Evolutionary conservation across 345 rosid species (phyloP), one percentile per base, ranked within the genome.

Genomic region (Excoecaria cochinchinensis): DNA sequence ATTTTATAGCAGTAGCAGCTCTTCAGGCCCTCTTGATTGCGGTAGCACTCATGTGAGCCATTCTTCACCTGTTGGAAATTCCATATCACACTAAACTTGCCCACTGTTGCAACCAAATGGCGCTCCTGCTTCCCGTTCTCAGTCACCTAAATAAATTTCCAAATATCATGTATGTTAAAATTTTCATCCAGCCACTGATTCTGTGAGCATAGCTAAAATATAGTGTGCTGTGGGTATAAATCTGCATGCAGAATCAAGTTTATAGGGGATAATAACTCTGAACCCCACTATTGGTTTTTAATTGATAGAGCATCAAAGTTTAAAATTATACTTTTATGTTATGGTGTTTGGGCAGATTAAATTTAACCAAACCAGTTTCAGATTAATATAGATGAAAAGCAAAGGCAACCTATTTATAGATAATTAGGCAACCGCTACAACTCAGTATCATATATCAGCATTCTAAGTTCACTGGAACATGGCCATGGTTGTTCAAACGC

Each of bases 71-170:
- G 97, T 70, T 83, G 93, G 79, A 92, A 92, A 82, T 90, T 87
- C 97, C 95, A 92, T 74, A 92, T 89, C 80, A 89, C 98, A 67
- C 99, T 95, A 82, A 95, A 95, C 82, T 91, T 95, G 75, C 99
- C 98, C 58, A 90, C 97, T 1, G 99, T 95, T 82, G 99, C 97
- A 36, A 91, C 99, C 82, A 95, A 86, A 81, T 95, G 97, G 51
- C 95, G 90, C 81, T 77, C 80, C 77, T 92, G 95, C 78, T 86
- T 92, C 66, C 93, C 97, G 69, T 92, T 79, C 82, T 92, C 95
- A 0, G 97, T 92, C 67, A 92, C 93, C 97, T 91, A 61, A 53
- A 39, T 19, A 62, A 78, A 68, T 66, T 77, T 50, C 24, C 6
- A 65, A 31, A 83, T n/a, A 60, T 15, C 17, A n/a, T 67, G 6